These are phyloP conservation scores for Erythrobasidium yunnanense DNA, from an alignment of 768 basidiomycete genomes.

Conservation along the genomic window DNA sequence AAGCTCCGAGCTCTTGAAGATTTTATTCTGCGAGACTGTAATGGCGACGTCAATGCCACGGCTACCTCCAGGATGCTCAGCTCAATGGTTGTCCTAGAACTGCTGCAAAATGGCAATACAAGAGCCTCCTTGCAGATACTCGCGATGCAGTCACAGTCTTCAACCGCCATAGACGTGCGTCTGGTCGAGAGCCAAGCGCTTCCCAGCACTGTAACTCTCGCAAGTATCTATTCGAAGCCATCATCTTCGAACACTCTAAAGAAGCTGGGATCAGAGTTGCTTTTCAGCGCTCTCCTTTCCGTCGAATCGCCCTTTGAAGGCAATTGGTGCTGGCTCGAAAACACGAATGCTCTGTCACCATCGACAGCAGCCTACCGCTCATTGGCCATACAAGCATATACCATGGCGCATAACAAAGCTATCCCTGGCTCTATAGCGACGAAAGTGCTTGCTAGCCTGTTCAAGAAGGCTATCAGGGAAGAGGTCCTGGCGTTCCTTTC, in stretches of 20 bases:
- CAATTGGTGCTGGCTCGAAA: slow-evolving; percentile 23
- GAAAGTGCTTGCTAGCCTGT: slow-evolving; percentile 44
- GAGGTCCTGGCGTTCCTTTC: slow-evolving; percentile 70
- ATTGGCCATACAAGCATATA: slow-evolving; percentile 55
- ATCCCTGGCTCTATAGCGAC: slow-evolving; percentile 52
- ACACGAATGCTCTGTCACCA: background rate
- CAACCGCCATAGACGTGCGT: too few species aligned
- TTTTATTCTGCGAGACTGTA: too few species aligned
- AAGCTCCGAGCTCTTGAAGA: too few species aligned
- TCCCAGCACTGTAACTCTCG: background rate
- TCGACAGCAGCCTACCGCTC: slow-evolving; percentile 50
- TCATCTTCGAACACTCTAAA: slow-evolving; percentile 45
- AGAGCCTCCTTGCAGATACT: too few species aligned
- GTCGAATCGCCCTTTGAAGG: slow-evolving; percentile 40
- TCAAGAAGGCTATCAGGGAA: slow-evolving; percentile 28
- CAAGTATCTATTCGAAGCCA: background rate
- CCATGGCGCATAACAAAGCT: slow-evolving; percentile 51
- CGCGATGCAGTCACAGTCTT: too few species aligned
- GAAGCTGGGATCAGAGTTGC: slow-evolving; percentile 39
- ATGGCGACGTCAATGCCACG: too few species aligned
- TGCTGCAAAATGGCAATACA: too few species aligned
- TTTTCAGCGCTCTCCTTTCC: background rate
- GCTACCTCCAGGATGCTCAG: too few species aligned
- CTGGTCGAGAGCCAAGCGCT: too few species aligned
- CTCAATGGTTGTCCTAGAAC: too few species aligned